These are phyloP conservation scores for Hemerocallis citrina DNA, from an alignment of 106 monocot genomes.

Conservation along the genomic window DNA sequence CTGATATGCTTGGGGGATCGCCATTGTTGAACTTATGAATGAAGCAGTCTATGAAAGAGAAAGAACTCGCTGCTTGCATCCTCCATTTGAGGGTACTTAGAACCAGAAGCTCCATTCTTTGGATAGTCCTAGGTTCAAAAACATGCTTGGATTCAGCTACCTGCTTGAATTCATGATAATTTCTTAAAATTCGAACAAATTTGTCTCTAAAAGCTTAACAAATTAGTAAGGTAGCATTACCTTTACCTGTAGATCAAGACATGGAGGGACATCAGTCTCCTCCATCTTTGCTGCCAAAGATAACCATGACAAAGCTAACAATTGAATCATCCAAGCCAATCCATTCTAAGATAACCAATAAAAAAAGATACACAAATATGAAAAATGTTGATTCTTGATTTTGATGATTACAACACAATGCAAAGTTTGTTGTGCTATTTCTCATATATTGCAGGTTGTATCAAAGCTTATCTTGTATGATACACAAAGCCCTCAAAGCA, in stretches of 20 bases:
- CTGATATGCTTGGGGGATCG: slow-evolving; percentile 5
- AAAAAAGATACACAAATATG: no score
- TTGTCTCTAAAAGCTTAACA: not conserved
- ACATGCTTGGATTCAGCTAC: slow-evolving; percentile 32
- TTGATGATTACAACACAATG: no score
- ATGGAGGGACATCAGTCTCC: slow-evolving; percentile 55
- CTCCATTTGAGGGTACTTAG: slow-evolving; percentile 62
- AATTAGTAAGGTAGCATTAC: not conserved
- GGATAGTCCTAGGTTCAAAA: slow-evolving; percentile 55
- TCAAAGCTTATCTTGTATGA: no score
- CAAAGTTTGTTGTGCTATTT: no score
- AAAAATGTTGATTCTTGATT: no score
- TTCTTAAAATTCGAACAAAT: not conserved
- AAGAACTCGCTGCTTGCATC: slow-evolving; percentile 63
- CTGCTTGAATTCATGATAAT: slow-evolving; percentile 9
- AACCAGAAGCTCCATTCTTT: slow-evolving; percentile 71
- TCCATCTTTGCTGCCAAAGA: slow-evolving; percentile 82
- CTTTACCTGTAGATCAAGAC: slow-evolving; percentile 66
- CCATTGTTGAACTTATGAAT: slow-evolving; percentile 30
- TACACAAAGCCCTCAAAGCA: no score
- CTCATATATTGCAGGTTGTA: no score
- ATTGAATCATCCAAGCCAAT: slow-evolving; percentile 64
- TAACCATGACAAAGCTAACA: slow-evolving; percentile 71
- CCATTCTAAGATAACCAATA: slow-evolving; percentile 34
- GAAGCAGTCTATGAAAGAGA: slow-evolving; percentile 59